Base-by-base conservation (phyloP, 1,284 basidiomycete species). In the Sporisorium sorghi region DNA sequence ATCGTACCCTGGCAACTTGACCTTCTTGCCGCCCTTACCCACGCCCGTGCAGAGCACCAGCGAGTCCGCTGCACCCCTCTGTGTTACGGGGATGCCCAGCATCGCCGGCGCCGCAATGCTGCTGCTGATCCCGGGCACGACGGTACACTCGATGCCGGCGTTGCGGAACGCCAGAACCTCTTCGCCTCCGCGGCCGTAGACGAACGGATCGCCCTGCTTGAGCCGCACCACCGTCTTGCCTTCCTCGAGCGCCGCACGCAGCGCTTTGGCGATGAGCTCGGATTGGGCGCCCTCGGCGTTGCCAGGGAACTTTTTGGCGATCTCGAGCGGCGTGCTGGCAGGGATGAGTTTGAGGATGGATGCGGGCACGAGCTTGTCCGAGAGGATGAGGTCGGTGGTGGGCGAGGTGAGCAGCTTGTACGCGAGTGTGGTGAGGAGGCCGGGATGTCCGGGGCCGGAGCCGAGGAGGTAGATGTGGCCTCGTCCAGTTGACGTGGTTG, bases 231-330 rank as follows among this genome's bases (percentile, higher is more conserved):
- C 94, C 3, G 90, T 91, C 79, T 94, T 87, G 0, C 96, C 96
- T 11, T 88, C 87, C 11, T 88, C 87, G 32, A 86, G 87, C 0
- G 93, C 93, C 11, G 90, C 94, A 53, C 91, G 90, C 2, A 97
- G 86, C 0, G 94, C 96, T 10, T 91, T 89, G 69, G 92, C 89
- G 92, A 97, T 96, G 87, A 98, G 90, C 86, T 98, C 96, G 49
- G 88, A 89, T 84, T 98, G 96, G 0, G 94, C 94, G 21, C 92
- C 91, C 58, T 98, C 96, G 1, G 94, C 93, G 81, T 98, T 98
- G 0, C 96, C 96, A 0, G 96, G 96, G 86, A 97, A 98, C 84
- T 99, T 99, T 76, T 91, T 91, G 15, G 96, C 96, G 71, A 98
- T 97, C 65, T 87, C 85, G 9, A 91, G 89, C 21, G 84, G 85